These are phyloP conservation scores for Alternaria sp. DNA, from an alignment of 2,329 filamentous ascomycete species.

Conservation along the genomic window DNA sequence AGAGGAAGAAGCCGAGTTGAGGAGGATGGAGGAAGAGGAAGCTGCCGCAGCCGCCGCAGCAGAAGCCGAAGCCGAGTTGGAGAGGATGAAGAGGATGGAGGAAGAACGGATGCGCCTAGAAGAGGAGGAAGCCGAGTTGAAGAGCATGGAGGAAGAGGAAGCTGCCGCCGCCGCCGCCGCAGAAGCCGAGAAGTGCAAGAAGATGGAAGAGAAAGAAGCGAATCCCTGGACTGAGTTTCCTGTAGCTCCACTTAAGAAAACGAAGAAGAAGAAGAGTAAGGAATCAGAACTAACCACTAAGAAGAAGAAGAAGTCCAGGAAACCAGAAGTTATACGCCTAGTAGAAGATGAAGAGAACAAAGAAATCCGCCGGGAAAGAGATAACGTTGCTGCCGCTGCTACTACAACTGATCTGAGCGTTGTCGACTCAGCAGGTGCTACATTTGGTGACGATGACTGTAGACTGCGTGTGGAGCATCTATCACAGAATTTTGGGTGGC, in stretches of 20 bases:
- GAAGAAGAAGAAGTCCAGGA: too few relatives aligned
- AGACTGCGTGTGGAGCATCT: slow-evolving; percentile 5
- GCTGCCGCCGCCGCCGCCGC: not conserved
- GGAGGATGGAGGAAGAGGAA: slow-evolving; percentile 33
- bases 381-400: not conserved
- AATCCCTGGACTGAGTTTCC: accelerated
- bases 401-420: not conserved
- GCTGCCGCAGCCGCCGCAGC: too few relatives aligned
- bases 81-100: too few relatives aligned
- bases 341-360: not conserved
- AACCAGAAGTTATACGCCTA: accelerated
- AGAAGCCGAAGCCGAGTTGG: too few relatives aligned
- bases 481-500: not conserved
- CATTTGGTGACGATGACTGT: not conserved
- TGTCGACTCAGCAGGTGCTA: not conserved
- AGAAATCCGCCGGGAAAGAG: too few relatives aligned
- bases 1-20: slow-evolving; percentile 23
- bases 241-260: slow-evolving; percentile 16
- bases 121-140: slow-evolving; percentile 22
- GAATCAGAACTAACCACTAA: too few relatives aligned
- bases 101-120: slow-evolving; percentile 32
- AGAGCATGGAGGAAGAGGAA: slow-evolving; percentile 33
- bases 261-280: slow-evolving; percentile 22
- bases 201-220: not conserved
- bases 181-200: slow-evolving; percentile 23